These are phyloP conservation scores for Ehretia macrophylla DNA, from an alignment of 257 asterid genomes.

Conservation along the genomic window DNA sequence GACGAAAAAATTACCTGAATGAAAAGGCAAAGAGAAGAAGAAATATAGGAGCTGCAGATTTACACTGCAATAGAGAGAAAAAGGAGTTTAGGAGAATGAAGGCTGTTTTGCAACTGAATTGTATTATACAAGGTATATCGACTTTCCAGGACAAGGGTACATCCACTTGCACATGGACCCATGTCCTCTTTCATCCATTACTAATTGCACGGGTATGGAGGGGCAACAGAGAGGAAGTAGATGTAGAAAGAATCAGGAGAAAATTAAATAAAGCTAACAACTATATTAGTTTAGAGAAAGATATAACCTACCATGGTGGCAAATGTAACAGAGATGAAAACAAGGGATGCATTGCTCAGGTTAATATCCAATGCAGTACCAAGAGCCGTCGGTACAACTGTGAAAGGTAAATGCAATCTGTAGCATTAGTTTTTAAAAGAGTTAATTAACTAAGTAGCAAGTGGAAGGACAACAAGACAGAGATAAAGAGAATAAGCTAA, in stretches of 20 bases:
- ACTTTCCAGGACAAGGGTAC: neutral
- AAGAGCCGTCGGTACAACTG: constrained; percentile 99
- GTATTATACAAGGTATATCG: neutral
- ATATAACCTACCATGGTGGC: constrained; percentile 91
- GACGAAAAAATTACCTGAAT: constrained; percentile 62
- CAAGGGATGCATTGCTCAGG: constrained; percentile 94
- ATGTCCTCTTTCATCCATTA: constrained; percentile 1
- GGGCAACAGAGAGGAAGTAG: constrained; percentile 2
- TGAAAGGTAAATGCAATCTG: constrained; percentile 92
- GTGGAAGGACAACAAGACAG: neutral
- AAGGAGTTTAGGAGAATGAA: neutral
- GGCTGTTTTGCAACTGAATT: neutral
- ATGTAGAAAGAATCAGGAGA: neutral
- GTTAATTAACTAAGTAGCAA: constrained; percentile 38
- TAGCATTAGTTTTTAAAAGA: constrained; percentile 84
- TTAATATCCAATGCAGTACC: constrained; percentile 97
- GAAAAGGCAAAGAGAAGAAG: constrained; percentile 96
- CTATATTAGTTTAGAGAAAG: too few species aligned
- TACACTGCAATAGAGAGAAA: constrained; percentile 64
- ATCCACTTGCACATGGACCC: neutral
- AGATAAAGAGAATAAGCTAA: neutral
- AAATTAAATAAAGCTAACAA: neutral
- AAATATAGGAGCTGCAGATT: constrained; percentile 99
- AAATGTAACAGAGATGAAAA: constrained; percentile 96
- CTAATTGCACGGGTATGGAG: constrained; percentile 1